Evolutionary conservation across 2,329 filamentous ascomycete species (phyloP), one percentile per base, ranked within the genome.

Genomic region (Cucurbitaria berberidis): DNA sequence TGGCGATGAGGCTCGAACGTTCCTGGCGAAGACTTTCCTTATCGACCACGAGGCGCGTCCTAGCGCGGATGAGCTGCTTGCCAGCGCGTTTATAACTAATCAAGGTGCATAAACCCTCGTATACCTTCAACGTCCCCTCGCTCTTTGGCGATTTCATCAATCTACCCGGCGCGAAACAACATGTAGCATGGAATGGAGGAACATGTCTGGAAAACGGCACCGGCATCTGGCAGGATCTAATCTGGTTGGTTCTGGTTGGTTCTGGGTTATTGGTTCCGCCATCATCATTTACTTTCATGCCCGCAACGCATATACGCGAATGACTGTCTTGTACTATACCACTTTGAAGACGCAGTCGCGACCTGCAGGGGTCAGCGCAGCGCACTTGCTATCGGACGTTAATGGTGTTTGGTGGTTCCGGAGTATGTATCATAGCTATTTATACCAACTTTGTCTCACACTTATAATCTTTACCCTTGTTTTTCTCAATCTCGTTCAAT

Each of bases 11-110:
- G 93, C 92, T 4, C 85, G 88, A 74, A 84, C 83, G 39, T 99
- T 99, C 79, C 79, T 99, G 60, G 83, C 84, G 50, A 87, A 90
- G 78, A 97, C 95, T 0, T 99, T 99, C 78, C 92, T 98, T 80
- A 88, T 97, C 68, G 93, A 99, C 68, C 91, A 96, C 76, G 91
- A 96, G 74, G 88, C 90, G 79, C 84, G 95, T 62, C 95, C 95
- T 3, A 96, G 87, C 67, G 95, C 95, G 11, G 93, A 97, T 69
- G 93, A 98, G 69, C 78, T 99, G 64, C 86, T 96, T 76, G 83
- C 88, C 50, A 93, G 89, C 77, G 84, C 87, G 30, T 98, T 98
- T 78, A 80, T 96, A 73, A 85, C 86, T 51, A 87, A 89, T 53
- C 67, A 89, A 89, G 71, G 61, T 24, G 68, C 67, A 42, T 73